phyloP scores from a whole-genome alignment of 78 protist genomes.

The Polysphondylium violaceum region DNA sequence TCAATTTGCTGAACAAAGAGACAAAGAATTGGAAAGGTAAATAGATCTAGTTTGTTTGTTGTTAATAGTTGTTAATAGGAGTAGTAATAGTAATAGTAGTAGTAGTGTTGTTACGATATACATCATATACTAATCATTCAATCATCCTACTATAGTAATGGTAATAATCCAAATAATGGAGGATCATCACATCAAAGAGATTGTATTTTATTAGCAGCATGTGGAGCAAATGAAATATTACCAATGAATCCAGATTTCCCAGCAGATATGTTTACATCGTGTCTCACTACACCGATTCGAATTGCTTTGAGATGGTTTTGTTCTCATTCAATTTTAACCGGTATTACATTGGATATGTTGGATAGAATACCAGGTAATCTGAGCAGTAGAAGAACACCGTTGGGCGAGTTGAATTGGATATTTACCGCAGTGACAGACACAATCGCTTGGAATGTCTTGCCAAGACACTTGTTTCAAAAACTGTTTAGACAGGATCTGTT shows the following conservation, averaged over 20 bases:
- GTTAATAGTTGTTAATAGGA: background rate
- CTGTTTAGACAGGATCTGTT: constrained; percentile 97
- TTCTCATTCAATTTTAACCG: constrained; percentile 64
- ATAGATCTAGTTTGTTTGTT: no score
- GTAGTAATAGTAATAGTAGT: constrained; percentile 8
- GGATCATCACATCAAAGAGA: constrained; percentile 73
- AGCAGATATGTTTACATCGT: constrained; percentile 98
- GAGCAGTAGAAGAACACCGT: constrained; percentile 91
- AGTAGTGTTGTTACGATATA: no score
- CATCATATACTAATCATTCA: no score
- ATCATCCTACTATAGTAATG: constrained; percentile 1
- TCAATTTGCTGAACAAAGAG: constrained; percentile 86
- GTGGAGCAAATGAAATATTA: constrained; percentile 91
- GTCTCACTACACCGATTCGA: constrained; percentile 98
- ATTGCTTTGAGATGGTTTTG: constrained; percentile 93
- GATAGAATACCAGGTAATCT: constrained; percentile 87
- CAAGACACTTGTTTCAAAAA: constrained; percentile 91
- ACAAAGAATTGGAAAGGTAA: constrained; percentile 75
- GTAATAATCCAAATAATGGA: constrained; percentile 12
- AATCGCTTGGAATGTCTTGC: constrained; percentile 98
- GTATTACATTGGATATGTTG: constrained; percentile 83
- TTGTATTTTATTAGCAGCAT: constrained; percentile 95
- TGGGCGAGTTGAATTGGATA: constrained; percentile 98
- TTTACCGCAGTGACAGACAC: constrained; percentile 99
- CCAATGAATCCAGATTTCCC: constrained; percentile 96